These are phyloP conservation scores for Curvularia lunata DNA, from an alignment of 2,329 filamentous ascomycete genomes.

Conservation along the genomic window DNA sequence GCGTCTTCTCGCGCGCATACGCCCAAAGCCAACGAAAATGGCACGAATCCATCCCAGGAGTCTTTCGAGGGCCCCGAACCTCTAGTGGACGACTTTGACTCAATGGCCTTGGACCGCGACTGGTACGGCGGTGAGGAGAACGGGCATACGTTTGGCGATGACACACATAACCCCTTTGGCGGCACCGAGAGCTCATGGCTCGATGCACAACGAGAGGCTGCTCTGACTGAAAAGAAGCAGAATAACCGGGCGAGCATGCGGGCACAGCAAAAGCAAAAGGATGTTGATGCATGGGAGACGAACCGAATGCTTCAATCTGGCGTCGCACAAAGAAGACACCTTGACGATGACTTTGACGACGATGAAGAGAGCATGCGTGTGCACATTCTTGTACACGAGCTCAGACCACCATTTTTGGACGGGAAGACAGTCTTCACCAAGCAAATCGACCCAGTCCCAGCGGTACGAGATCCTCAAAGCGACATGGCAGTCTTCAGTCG, in stretches of 20 bases:
- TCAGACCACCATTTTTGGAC: slow-evolving; percentile 93
- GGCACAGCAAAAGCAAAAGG: slow-evolving; percentile 84
- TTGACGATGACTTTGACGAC: slow-evolving; percentile 81
- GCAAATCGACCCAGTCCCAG: slow-evolving; percentile 92
- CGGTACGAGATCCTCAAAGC: slow-evolving; percentile 90
- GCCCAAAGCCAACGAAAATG: slow-evolving; percentile 39
- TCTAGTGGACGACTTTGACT: slow-evolving; percentile 69
- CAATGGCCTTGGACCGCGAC: slow-evolving; percentile 80
- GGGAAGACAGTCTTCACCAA: slow-evolving; percentile 96
- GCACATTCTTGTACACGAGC: slow-evolving; percentile 89
- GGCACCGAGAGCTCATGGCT: slow-evolving; percentile 74
- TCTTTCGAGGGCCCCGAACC: slow-evolving; percentile 69
- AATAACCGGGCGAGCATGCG: slow-evolving; percentile 73
- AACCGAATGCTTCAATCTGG: slow-evolving; percentile 98
- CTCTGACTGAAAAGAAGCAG: slow-evolving; percentile 79
- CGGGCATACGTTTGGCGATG: slow-evolving; percentile 85
- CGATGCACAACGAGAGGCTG: slow-evolving; percentile 76
- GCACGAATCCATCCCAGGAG: slow-evolving; percentile 56
- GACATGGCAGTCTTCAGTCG: slow-evolving; percentile 98
- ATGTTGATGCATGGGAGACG: slow-evolving; percentile 97
- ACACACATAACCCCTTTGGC: slow-evolving; percentile 90
- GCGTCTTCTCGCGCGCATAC: slow-evolving; percentile 48
- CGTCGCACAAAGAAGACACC: slow-evolving; percentile 86
- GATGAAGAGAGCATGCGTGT: slow-evolving; percentile 90
- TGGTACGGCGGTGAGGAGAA: slow-evolving; percentile 92